A percentile compares a stretch with the other conserved stretches of the same genome.
Evolutionary conservation across 768 basidiomycete genomes (phyloP).

Genomic region (Piloderma croceum): DNA sequence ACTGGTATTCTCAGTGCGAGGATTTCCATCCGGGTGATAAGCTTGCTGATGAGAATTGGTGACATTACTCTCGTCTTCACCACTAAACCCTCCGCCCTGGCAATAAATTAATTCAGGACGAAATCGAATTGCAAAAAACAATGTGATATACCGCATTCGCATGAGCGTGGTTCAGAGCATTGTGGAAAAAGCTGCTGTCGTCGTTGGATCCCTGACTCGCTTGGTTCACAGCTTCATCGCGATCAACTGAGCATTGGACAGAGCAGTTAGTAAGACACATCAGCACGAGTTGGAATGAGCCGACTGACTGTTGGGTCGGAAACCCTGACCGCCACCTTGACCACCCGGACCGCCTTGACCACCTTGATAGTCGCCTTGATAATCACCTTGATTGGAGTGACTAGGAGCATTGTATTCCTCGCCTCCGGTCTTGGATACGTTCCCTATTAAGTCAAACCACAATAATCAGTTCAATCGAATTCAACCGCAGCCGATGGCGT

Average conservation of each 20-base stretch:
- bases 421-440: slow-evolving; percentile 55
- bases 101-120: too few relatives aligned
- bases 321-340: too few relatives aligned
- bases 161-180: slow-evolving; percentile 50
- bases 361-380: too few relatives aligned
- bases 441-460: slow-evolving; percentile 30
- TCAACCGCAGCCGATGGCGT: too few relatives aligned
- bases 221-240: slow-evolving; percentile 52
- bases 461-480: too few relatives aligned
- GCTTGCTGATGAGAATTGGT: slow-evolving; percentile 55
- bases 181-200: slow-evolving; percentile 49
- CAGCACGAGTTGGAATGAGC: slow-evolving; percentile 10
- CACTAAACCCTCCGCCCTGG: too few relatives aligned
- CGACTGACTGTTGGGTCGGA: slow-evolving; percentile 23
- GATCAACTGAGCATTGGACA: slow-evolving; percentile 43
- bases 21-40: slow-evolving; percentile 47
- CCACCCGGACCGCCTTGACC: too few relatives aligned
- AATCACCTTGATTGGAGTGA: slow-evolving; percentile 27
- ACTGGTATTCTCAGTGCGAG: too few relatives aligned
- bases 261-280: slow-evolving; percentile 4
- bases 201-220: slow-evolving; percentile 55
- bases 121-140: too few relatives aligned
- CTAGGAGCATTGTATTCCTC: slow-evolving; percentile 56
- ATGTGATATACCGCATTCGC: too few relatives aligned
- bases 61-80: slow-evolving; percentile 63